phyloP scores from a whole-genome alignment of 148 eudicot genomes.

The Rhododendron griersonianum region DNA sequence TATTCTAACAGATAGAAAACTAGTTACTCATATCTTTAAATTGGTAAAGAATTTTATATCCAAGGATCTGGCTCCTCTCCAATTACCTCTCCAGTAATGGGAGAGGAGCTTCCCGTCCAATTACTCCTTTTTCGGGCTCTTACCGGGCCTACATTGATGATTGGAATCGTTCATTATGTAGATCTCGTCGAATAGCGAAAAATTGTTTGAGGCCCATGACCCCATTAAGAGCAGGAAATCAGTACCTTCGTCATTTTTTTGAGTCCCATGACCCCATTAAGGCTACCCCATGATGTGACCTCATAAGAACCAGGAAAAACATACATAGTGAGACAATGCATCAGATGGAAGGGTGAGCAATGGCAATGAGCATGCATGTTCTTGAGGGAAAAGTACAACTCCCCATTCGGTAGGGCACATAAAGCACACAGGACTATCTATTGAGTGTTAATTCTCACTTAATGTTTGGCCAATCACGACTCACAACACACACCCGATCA shows the following conservation, averaged over 20 bases:
- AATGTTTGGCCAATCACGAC: neutral
- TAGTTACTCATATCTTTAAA: no score
- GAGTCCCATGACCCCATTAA: neutral
- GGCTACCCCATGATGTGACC: slow-evolving; percentile 4
- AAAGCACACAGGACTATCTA: neutral
- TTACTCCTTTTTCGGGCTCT: no score
- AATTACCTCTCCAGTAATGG: no score
- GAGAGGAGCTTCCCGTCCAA: no score
- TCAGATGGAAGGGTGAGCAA: neutral
- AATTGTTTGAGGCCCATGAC: no score
- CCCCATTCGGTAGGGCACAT: neutral
- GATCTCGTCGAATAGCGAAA: no score
- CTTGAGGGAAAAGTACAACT: neutral
- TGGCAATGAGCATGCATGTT: neutral
- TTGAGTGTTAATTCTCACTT: neutral
- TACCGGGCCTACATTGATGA: no score
- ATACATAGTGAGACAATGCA: neutral
- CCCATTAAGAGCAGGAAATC: neutral
- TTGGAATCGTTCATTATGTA: neutral
- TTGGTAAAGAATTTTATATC: no score
- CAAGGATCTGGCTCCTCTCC: no score
- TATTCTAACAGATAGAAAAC: no score
- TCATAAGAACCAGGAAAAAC: neutral
- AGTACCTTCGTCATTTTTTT: neutral
- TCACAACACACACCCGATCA: neutral